These are phyloP conservation scores for Volvox africanus DNA, from an alignment of 139 green algal species.

Conservation along the genomic window DNA sequence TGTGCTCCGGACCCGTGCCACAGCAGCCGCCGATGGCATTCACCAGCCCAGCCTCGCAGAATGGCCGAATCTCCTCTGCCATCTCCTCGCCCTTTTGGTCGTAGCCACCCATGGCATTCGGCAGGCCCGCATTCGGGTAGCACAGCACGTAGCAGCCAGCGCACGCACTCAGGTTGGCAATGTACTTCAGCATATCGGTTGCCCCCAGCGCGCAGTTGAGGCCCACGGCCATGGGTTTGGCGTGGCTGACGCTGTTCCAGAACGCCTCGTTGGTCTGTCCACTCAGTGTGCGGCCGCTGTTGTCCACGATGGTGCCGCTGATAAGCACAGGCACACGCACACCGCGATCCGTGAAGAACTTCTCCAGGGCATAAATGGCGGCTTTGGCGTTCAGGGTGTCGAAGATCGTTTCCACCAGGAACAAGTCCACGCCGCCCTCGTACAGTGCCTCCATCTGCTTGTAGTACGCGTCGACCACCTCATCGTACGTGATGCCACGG, in stretches of 20 bases:
- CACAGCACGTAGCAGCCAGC: constrained; percentile 97
- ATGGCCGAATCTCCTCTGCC: constrained; percentile 94
- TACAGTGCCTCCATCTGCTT: constrained; percentile 90
- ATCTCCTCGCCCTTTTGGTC: constrained; percentile 96
- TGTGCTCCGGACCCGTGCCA: constrained; percentile 93
- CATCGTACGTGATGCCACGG: constrained; percentile 95
- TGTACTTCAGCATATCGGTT: constrained; percentile 94
- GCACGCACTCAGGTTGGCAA: constrained; percentile 90
- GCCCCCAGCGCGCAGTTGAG: constrained; percentile 98
- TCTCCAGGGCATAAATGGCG: constrained; percentile 94
- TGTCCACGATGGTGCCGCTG: constrained; percentile 97
- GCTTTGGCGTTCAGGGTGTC: constrained; percentile 98
- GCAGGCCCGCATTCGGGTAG: constrained; percentile 98
- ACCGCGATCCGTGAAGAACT: constrained; percentile 87
- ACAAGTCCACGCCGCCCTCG: constrained; percentile 94
- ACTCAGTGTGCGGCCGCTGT: constrained; percentile 93
- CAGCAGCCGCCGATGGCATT: constrained; percentile 98
- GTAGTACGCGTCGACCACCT: constrained; percentile 96
- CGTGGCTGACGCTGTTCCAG: constrained; percentile 95
- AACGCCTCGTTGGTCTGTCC: constrained; percentile 99
- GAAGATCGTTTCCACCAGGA: constrained; percentile 99
- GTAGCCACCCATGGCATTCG: constrained; percentile 99
- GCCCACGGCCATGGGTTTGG: constrained; percentile 93
- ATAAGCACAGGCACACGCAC: constrained; percentile 94
- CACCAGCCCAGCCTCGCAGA: constrained; percentile 90